These are phyloP conservation scores for Petunia hybrid DNA, from an alignment of 305 asterid genomes.

Conservation along the genomic window DNA sequence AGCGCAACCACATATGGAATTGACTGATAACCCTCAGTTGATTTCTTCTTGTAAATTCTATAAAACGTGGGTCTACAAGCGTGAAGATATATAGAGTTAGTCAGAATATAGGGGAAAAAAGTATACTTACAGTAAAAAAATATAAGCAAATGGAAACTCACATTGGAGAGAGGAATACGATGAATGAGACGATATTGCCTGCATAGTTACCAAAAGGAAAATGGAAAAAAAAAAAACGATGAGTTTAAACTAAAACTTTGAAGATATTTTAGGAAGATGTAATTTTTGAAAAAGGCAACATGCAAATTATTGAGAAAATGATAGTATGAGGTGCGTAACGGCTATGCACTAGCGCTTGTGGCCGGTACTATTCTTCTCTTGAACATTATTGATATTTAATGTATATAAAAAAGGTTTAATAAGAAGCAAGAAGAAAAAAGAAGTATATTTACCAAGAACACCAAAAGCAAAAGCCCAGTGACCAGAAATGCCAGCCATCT, in stretches of 20 bases:
- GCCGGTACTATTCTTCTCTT: background rate
- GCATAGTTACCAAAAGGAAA: background rate
- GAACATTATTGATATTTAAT: background rate
- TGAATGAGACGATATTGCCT: conserved; percentile 1
- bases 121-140: no score
- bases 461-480: no score
- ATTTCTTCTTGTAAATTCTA: no score
- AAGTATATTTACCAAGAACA: background rate
- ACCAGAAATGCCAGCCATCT: background rate
- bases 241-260: background rate
- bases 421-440: background rate
- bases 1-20: conserved; percentile 56
- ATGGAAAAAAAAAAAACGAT: background rate
- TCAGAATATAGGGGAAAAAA: background rate
- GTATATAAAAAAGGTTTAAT: background rate
- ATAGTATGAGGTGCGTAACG: background rate
- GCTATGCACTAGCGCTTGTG: background rate
- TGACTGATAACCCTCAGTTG: conserved; percentile 44
- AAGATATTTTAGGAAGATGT: background rate
- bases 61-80: conserved; percentile 53
- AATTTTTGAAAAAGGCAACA: background rate
- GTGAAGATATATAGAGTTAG: background rate
- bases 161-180: conserved; percentile 6
- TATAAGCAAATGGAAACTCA: background rate
- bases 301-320: background rate